Base-by-base conservation (phyloP, 345 rosid species). In the Trapa incisa region DNA sequence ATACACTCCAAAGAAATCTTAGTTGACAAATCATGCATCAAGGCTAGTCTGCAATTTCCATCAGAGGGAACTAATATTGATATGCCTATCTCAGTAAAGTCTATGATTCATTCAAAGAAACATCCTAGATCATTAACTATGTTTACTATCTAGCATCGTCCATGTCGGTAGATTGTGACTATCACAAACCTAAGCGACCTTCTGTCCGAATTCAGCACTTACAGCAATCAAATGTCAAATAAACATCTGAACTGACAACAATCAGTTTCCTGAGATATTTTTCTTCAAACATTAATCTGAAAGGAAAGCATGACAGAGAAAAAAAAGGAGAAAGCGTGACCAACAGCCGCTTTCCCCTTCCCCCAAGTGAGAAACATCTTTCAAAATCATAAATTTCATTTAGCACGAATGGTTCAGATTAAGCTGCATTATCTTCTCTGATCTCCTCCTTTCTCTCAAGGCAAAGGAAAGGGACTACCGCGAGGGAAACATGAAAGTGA, bases 31-130 rank as follows among this genome's bases (percentile, higher is more conserved):
- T 50, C n/a, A 14, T 14, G 16, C 13, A 50, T 50, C 54, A 50
- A 0, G 16, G 54, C 54, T 50, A 50, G 48, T 13, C 48, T 45
- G 8, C 11, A 13, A 11, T 45, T 45, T 7, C 22, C 37, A 2
- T 65, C 11, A 37, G 3, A 15, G 7, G 65, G 5, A 8, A 15
- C 15, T 50, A 2, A 32, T 50, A 5, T 66, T 1, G 61, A 32
- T 33, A 35, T 66, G 10, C 45, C 41, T 66, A 15, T 66, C 43
- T 66, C 38, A 66, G 33, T 66, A 48, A 36, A 66, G 22, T 66
- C 17, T 1, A 66, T 66, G 33, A 66, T 66, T 14, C 33, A 33
- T 48, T 48, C 53, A 37, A 15, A 50, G 7, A 50, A 17, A 66
- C 16, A 0, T 60, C 33, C 13, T 5, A 11, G 7, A 45, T 45